phyloP scores from a whole-genome alignment of 495 filamentous ascomycete species.

The Penicillium simplicissimum region DNA sequence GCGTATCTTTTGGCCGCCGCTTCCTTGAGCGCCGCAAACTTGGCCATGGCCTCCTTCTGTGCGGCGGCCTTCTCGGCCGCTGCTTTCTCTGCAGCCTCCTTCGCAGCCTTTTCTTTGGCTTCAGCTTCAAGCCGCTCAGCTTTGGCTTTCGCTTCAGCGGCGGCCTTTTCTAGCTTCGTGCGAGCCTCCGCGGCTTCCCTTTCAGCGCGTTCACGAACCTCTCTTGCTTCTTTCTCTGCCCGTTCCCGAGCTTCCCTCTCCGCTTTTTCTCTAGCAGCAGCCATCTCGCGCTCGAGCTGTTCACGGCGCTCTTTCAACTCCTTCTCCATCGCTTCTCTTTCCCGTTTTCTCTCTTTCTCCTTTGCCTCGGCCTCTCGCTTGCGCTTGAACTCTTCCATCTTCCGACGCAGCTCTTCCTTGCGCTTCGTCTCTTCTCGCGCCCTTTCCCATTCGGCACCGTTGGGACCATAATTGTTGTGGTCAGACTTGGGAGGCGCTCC shows the following conservation, averaged over 20 bases:
- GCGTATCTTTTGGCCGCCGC: conserved; percentile 47
- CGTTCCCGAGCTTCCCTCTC: conserved; percentile 49
- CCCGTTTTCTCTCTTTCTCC: conserved; percentile 46
- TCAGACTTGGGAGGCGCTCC: conserved; percentile 25
- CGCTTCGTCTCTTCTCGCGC: conserved; percentile 67
- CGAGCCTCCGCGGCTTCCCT: conserved; percentile 39
- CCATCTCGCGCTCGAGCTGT: conserved; percentile 50
- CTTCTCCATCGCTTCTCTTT: conserved; percentile 53
- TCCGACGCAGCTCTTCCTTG: conserved; percentile 53
- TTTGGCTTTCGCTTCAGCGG: conserved; percentile 38
- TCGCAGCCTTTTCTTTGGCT: conserved; percentile 37
- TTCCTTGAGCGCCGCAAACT: conserved; percentile 48
- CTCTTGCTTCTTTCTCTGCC: conserved; percentile 38
- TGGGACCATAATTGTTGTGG: conserved; percentile 21
- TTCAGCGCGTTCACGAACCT: conserved; percentile 36
- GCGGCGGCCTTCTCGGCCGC: conserved; percentile 46
- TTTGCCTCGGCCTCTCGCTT: conserved; percentile 44
- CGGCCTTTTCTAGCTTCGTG: conserved; percentile 29
- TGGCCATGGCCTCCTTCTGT: conserved; percentile 50
- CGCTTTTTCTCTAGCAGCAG: conserved; percentile 45
- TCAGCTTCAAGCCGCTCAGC: conserved; percentile 43
- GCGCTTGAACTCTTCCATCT: conserved; percentile 63
- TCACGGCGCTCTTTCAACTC: conserved; percentile 51
- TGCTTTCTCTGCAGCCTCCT: conserved; percentile 48
- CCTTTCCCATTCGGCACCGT: conserved; percentile 64